Base-by-base conservation (phyloP, 2,329 filamentous ascomycete genomes). In the Epichloe sibirici region DNA sequence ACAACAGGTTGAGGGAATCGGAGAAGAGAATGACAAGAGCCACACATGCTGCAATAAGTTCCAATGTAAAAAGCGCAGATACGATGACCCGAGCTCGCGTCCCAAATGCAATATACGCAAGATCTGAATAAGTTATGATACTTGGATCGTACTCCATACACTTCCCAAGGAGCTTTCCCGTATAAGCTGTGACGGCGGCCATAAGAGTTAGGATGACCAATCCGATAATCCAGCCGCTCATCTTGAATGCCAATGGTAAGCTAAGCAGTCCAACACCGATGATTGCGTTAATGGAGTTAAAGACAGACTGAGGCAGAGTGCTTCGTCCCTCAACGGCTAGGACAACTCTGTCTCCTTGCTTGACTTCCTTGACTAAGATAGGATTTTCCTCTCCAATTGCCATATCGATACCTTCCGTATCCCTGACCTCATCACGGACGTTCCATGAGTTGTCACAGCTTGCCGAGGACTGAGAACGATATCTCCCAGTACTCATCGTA, bases 201-300 rank as follows among this genome's bases (percentile, higher is more conserved):
- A 86, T 85, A 48, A 88, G 80, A 12, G 82, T 69, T 52, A 97
- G 74, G 57, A 93, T 85, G 43, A 77, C 57, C 62, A 95, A 76
- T 50, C 93, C 93, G 56, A 89, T 80, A 42, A 95, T 69, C 90
- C 90, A 95, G 48, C 90, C 91, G 12, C 88, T 83, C 66, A 95
- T 90, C 62, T 84, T 88, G 62, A 97, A 74, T 5, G 88, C 91
- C 63, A 97, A 77, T 5, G 91, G 93, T 51, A 98, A 73, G 67
- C 88, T 94, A 49, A 98, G 76, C 34, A 98, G 72, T 1, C 91
- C 91, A 34, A 98, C 85, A 15, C 90, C 90, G 56, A 96, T 91
- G 54, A 96, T 73, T 49, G 94, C 88, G 57, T 95, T 95, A 65
- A 91, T 91, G 3, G 89, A 94, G 69, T 98, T 98, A 75, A 97